Base-by-base conservation (phyloP, 257 asterid genomes). In the Euphrasia confusa region DNA sequence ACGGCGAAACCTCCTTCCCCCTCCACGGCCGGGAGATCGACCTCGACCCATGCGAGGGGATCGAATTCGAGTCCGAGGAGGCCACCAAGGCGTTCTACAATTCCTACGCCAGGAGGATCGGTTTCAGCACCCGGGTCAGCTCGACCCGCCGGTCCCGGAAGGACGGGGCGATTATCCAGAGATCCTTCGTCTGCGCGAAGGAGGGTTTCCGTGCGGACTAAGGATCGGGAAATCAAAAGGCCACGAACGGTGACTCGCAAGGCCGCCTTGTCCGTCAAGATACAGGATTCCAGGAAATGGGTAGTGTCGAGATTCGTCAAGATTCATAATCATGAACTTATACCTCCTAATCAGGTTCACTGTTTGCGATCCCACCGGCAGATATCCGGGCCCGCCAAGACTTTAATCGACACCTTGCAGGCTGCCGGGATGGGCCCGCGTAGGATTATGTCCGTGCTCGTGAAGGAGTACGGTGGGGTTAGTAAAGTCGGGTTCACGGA, bases 371-470 rank as follows among this genome's bases (percentile, higher is more conserved):
- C 99, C 65, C 97, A 93, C 68, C 81, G 97, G 21, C 99, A 93
- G 64, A 89, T 93, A 45, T 87, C 95, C n/a, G 99, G 99, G 17
- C 90, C 99, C 30, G 97, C 99, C 18, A 93, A 93, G 76, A 83
- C 97, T 48, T 69, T 93, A 78, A 93, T 93, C 40, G 99, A 93
- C 27, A 89, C 97, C 33, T 76, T 93, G 67, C 99, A 93, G 86
- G 99, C 96, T 58, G 99, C 99, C 62, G 99, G 99, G 53, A 89
- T 93, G 97, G 99, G 99, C 1, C 97, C 99, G 1, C 86, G 97
- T 3, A 77, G 95, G 81, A 93, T 93, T 33, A 93, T 93, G 99
- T 87, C 97, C 13, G 99, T 92, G 37, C 87, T 93, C 37, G 73
- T 93, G 48, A 93, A 89, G 77, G 99, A 93, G 83, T 89, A 93